Evolutionary conservation across 2,329 filamentous ascomycete genomes (phyloP), one percentile per base, ranked within the genome.

Genomic region (Phaeosphaeriaceae sp.): DNA sequence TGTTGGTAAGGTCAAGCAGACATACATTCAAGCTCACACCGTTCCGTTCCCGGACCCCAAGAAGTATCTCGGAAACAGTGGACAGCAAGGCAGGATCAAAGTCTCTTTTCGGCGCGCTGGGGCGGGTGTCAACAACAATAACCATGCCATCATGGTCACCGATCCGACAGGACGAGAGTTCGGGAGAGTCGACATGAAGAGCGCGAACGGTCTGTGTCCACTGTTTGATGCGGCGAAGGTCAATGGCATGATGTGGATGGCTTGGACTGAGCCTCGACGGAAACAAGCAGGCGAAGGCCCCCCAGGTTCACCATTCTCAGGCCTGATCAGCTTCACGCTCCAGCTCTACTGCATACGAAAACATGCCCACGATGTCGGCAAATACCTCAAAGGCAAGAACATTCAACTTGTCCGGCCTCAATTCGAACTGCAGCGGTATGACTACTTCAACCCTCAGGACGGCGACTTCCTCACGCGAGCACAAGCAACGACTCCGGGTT

Each of bases 341-440:
- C 92, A 92, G 67, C 74, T 98, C 8, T 97, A 95, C 69, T 93
- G 92, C 0, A 89, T 91, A 7, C 83, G 89, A 40, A 89, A 87
- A 57, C 85, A 86, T 60, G 88, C 86, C 2, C 82, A 82, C 11
- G 81, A 84, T 10, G 85, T 97, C 42, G 94, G 92, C 1, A 85
- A 80, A 53, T 86, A 87, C 57, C 83, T 97, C 1, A 85, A 85
- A 2, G 88, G 88, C 63, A 85, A 85, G 62, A 86, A 89, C 59
- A 78, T 95, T 21, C 89, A 86, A 78, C 82, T 98, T 11, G 82
- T 87, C 21, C 40, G 86, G 83, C 52, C 93, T 87, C 15, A 83
- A 1, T 69, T 87, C 42, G 85, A 87, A 52, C 85, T 91, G 8
- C 88, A 92, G 56, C 83, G 84, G 11, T 86, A 90, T 54, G 86